Conservation (phyloP, 176 grass and related monocot species). For the Cocos nucifera region DNA sequence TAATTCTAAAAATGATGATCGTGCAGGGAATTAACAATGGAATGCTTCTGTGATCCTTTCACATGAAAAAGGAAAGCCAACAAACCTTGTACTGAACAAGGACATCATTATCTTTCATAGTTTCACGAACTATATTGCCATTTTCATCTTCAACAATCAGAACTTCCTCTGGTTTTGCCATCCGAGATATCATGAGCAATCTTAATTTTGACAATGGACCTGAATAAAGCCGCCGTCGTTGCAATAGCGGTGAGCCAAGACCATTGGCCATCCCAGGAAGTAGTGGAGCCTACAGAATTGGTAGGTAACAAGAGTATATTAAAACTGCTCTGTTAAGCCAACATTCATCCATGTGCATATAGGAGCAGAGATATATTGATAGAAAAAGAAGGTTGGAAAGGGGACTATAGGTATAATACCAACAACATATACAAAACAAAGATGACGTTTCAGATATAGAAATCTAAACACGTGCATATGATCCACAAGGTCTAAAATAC, state of each 20-base stretch:
- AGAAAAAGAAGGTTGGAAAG: no score
- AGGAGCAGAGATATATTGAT: background rate
- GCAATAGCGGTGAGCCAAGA: constrained; percentile 47
- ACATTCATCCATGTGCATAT: background rate
- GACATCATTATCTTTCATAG: constrained; percentile 97
- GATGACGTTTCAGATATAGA: no score
- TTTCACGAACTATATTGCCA: constrained; percentile 98
- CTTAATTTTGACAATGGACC: constrained; percentile 77
- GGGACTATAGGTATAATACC: no score
- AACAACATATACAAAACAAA: no score
- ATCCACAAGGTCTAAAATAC: no score
- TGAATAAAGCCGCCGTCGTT: constrained; percentile 85
- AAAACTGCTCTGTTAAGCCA: background rate
- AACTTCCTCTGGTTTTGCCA: constrained; percentile 99
- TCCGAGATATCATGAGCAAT: constrained; percentile 91
- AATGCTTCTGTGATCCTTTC: no score
- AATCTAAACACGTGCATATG: no score
- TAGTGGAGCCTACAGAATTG: constrained; percentile 28
- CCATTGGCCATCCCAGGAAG: constrained; percentile 82
- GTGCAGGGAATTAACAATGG: background rate
- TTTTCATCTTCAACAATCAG: constrained; percentile 98
- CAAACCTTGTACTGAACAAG: constrained; percentile 99
- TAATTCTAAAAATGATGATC: background rate
- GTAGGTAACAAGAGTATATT: background rate
- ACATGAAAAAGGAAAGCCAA: background rate